Conservation (phyloP, 2,329 filamentous ascomycete species). For the Exophiala phaeomuriformis region DNA sequence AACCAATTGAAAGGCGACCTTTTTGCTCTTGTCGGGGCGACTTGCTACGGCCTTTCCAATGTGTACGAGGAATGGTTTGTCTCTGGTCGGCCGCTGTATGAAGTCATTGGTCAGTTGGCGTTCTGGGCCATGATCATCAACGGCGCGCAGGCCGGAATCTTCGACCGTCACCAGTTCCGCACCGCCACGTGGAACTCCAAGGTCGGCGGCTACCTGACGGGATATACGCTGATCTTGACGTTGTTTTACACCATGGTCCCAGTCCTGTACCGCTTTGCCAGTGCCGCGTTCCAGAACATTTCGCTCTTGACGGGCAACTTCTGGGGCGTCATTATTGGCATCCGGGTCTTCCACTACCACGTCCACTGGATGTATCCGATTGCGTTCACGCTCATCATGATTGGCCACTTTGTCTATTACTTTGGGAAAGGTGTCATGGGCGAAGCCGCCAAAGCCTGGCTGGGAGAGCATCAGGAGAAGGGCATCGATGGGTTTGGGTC, state of each 20-base stretch:
- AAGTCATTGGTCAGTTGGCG: conserved; percentile 85
- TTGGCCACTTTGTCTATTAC: conserved; percentile 83
- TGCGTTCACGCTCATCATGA: conserved; percentile 84
- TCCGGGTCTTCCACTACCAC: conserved; percentile 69
- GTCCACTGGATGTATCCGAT: conserved; percentile 93
- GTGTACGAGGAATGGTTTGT: conserved; percentile 94
- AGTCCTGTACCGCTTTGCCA: conserved; percentile 79
- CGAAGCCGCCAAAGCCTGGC: conserved; percentile 90
- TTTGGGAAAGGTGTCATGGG: conserved; percentile 72
- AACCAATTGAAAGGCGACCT: conserved; percentile 84
- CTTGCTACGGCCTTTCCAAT: conserved; percentile 85
- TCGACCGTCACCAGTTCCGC: conserved; percentile 70
- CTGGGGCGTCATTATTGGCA: conserved; percentile 91
- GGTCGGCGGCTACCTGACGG: conserved; percentile 75
- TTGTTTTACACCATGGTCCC: conserved; percentile 86
- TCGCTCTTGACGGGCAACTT: conserved; percentile 90
- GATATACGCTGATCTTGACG: conserved; percentile 74
- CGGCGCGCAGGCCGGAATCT: conserved; percentile 82
- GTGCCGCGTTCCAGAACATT: conserved; percentile 94
- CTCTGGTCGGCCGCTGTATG: conserved; percentile 75
- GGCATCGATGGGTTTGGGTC: conserved; percentile 77
- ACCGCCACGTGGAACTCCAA: conserved; percentile 57
- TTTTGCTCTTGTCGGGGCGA: conserved; percentile 81
- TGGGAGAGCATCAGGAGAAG: conserved; percentile 75
- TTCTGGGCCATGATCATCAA: conserved; percentile 87